These are phyloP conservation scores for Zasmidium cellare DNA, from an alignment of 2,329 filamentous ascomycete genomes.

Conservation along the genomic window DNA sequence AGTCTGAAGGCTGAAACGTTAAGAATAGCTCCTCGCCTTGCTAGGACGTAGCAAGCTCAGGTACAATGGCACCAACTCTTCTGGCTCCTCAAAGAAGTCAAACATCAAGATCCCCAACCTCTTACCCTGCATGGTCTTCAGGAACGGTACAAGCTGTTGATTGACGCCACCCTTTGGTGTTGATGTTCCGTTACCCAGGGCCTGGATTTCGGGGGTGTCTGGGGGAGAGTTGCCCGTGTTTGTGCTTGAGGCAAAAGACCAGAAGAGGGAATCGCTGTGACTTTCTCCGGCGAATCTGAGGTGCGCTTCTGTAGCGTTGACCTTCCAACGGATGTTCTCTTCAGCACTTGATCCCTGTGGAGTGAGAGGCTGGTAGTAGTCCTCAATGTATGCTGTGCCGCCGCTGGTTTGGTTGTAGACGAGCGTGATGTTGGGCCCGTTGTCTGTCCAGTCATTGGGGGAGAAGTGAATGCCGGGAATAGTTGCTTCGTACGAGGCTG, in stretches of 20 bases:
- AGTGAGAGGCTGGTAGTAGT: slow-evolving; percentile 48
- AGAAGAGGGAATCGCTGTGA: slow-evolving; percentile 45
- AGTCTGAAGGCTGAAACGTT: not conserved
- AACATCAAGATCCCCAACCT: slow-evolving; percentile 55
- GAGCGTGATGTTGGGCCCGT: slow-evolving; percentile 42
- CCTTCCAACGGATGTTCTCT: slow-evolving; percentile 47
- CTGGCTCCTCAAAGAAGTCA: slow-evolving; percentile 52
- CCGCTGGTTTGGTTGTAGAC: slow-evolving; percentile 42
- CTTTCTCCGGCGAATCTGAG: slow-evolving; percentile 36
- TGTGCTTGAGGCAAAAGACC: slow-evolving; percentile 50
- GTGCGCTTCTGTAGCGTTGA: slow-evolving; percentile 44
- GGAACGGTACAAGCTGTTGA: slow-evolving; percentile 40
- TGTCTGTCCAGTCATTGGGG: slow-evolving; percentile 46
- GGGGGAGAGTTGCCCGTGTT: slow-evolving; percentile 41
- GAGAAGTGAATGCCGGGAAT: slow-evolving; percentile 52
- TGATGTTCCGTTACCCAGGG: slow-evolving; percentile 42
- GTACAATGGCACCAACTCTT: slow-evolving; percentile 42
- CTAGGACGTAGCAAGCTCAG: slow-evolving; percentile 31
- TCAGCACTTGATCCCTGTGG: slow-evolving; percentile 32
- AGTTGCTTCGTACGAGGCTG: slow-evolving; percentile 33
- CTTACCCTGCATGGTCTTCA: slow-evolving; percentile 42
- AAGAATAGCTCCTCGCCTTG: slow-evolving; percentile 9
- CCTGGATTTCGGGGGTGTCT: slow-evolving; percentile 48
- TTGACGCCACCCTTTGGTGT: slow-evolving; percentile 49
- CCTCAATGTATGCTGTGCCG: slow-evolving; percentile 50